Conservation (phyloP, 2,329 filamentous ascomycete genomes). For the Beauveria sp. region DNA sequence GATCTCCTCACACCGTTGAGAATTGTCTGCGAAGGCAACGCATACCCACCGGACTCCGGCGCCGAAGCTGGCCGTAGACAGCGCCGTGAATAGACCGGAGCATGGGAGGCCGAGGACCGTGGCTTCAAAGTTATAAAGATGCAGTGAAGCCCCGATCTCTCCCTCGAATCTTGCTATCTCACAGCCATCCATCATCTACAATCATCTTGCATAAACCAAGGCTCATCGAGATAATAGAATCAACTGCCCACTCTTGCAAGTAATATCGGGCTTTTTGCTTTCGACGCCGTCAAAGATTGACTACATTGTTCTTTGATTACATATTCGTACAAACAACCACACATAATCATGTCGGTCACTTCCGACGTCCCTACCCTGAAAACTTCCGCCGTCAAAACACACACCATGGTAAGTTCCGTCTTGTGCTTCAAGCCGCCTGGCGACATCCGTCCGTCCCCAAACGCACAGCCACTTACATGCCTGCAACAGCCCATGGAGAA, state of each 20-base stretch:
- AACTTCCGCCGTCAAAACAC: not conserved
- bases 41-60: not conserved
- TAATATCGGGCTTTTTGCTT: not conserved
- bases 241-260: not conserved
- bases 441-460: not conserved
- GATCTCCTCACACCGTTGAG: not conserved
- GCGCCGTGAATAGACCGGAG: not conserved
- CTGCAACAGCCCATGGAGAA: conserved; percentile 30
- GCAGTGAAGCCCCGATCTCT: not conserved
- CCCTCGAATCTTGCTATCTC: not conserved
- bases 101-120: conserved; percentile 1
- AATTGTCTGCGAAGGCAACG: not conserved
- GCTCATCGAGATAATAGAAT: not conserved
- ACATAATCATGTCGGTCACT: not conserved
- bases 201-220: not conserved
- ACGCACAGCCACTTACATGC: not conserved
- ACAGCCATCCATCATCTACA: not conserved
- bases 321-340: not conserved
- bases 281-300: not conserved
- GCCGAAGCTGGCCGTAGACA: not conserved
- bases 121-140: conserved; percentile 2
- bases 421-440: not conserved
- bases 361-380: not conserved
- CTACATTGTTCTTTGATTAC: not conserved
- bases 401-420: conserved; percentile 5